Base-by-base conservation (phyloP, 441 rosid genomes). In the Theobroma grandiflorum region DNA sequence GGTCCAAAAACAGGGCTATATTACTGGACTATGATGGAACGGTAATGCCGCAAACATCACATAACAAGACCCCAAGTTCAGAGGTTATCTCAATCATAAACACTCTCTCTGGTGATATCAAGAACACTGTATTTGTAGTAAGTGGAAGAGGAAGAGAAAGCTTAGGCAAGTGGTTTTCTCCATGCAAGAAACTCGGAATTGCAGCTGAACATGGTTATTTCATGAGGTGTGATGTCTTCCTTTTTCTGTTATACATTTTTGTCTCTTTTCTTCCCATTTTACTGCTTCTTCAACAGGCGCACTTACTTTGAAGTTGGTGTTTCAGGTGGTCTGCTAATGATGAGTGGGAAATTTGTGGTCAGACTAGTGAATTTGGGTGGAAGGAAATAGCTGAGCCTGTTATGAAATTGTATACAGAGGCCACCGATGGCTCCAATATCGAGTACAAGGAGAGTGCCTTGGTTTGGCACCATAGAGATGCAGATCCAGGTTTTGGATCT, bases 381-480 rank as follows among this genome's bases (percentile, higher is more conserved):
- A 86, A 85, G 55, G 89, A 89, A 61, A 91, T 91, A 38, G 94
- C 92, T 15, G 90, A 92, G 76, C 96, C 96, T 70, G 91, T 92
- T 72, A 89, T 92, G 94, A 86, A 92, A 47, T 70, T 91, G 77
- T 92, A 92, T 79, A 92, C 94, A 37, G 96, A 92, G 79, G 59
- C 96, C 66, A 92, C 96, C 33, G 96, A 92, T 82, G 96, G 96
- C 72, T 92, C 96, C 77, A 77, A 78, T 69, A 91, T 92, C 67
- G 96, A 92, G 80, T 81, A 81, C 71, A 92, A 92, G 79, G 96
- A 92, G 86, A 91, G 96, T 85, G 92, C 91, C 38, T 81, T 92
- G 75, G 96, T 92, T 26, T 92, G 96, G 96, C 96, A 92, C 74
- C 89, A 90, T 79, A 84, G 88, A 80, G 96, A 92, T 79, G 96